Evolutionary conservation across 106 monocot genomes (phyloP).

Genomic region (Allium fistulosum): DNA sequence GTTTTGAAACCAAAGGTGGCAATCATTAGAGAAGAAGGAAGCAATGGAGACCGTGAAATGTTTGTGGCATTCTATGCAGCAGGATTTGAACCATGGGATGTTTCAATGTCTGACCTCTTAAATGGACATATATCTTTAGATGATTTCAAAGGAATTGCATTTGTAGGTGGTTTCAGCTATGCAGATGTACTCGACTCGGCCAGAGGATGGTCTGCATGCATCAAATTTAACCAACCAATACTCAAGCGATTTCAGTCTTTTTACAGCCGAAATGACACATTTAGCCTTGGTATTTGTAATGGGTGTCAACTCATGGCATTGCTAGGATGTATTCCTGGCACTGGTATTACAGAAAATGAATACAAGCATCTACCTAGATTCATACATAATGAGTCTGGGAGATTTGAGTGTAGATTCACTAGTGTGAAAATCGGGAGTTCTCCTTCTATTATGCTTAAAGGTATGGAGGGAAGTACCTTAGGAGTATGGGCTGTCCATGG

Average conservation of each 20-base stretch:
- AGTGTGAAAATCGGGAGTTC: constrained; percentile 69
- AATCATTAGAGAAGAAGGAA: constrained; percentile 94
- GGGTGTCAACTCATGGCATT: constrained; percentile 99
- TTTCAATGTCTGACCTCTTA: constrained; percentile 88
- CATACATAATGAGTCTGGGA: constrained; percentile 89
- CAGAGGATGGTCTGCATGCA: constrained; percentile 94
- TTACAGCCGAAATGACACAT: constrained; percentile 70
- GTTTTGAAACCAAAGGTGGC: constrained; percentile 70
- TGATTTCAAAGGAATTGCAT: constrained; percentile 75
- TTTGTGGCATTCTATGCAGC: constrained; percentile 85
- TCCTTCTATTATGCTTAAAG: constrained; percentile 81
- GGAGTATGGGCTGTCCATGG: constrained; percentile 97
- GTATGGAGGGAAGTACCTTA: constrained; percentile 84
- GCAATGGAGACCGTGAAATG: constrained; percentile 98
- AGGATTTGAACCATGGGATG: constrained; percentile 94
- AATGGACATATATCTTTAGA: constrained; percentile 33
- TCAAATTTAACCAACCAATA: constrained; percentile 68
- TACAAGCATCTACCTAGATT: constrained; percentile 82
- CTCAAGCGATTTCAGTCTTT: constrained; percentile 65
- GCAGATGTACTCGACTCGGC: constrained; percentile 91
- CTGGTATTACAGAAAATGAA: constrained; percentile 19
- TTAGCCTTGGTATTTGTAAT: constrained; percentile 94
- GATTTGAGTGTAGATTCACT: constrained; percentile 84
- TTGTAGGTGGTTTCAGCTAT: constrained; percentile 98
- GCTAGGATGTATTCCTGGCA: constrained; percentile 88